Evolutionary conservation across 2,329 filamentous ascomycete genomes (phyloP), one percentile per base, ranked within the genome.

Genomic region (Pseudocercospora vitis): DNA sequence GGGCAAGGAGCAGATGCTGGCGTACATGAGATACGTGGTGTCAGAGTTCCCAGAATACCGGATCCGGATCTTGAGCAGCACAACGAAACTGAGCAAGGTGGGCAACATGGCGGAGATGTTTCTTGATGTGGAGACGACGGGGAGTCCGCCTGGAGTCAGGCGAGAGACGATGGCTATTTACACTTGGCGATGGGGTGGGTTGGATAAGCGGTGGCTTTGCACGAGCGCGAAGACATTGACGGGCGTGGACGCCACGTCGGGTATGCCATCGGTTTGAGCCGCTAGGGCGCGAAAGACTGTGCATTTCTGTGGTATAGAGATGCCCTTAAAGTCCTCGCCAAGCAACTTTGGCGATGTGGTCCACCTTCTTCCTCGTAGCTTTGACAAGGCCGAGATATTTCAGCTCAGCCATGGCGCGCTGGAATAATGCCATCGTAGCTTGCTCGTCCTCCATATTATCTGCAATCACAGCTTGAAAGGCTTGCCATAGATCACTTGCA

Each of bases 371-470:
- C 73, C 87, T 88, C 67, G 87, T 97, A 57, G 81, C 80, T 75
- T 94, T 96, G 57, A 97, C 81, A 73, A 96, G 87, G 6, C 94
- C 94, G 65, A 99, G 78, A 50, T 86, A 82, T 70, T 86, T 87
- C 69, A 99, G 72, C 71, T 99, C 94, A 0, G 92, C 89, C 58
- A 97, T 71, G 4, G 83, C 88, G 56, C 85, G 81, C 71, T 96
- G 96, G 72, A 97, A 99, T 54, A 88, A 74, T 35, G 90, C 84
- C 73, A 74, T 78, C 23, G 60, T 24, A 18, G 26, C 24, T 3
- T 23, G 23, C 12, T 57, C 55, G 2, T 76, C 75, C 5, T 80
- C 77, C 16, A 87, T 74, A n/a, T 19, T 11, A 1, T 31, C 42
- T 23, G 23, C 42, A 45, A 45, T 45, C 24, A 88, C 80, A 12